A percentile compares a stretch with the other conserved stretches of the same genome.
phyloP scores from a whole-genome alignment of 176 grass and related monocot species.

The Canna indica region DNA sequence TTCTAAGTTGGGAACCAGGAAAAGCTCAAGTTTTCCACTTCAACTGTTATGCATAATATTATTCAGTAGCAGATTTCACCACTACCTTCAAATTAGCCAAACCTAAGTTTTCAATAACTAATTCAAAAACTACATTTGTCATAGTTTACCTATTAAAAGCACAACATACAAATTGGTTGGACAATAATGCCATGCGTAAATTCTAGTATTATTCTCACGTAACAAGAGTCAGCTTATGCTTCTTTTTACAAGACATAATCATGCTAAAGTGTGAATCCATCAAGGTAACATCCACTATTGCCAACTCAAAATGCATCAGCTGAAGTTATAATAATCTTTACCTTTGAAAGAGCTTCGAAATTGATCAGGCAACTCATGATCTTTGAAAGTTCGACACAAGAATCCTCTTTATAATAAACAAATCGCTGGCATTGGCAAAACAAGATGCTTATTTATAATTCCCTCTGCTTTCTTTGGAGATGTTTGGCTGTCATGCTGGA shows the following conservation, averaged over 20 bases:
- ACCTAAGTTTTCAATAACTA: no score
- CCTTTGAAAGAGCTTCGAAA: background rate
- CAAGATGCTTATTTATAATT: background rate
- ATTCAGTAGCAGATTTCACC: background rate
- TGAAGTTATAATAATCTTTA: background rate
- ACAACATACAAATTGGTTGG: background rate
- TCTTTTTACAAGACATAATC: background rate
- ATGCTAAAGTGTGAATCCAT: background rate
- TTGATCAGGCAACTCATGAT: conserved; percentile 1
- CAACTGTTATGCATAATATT: background rate
- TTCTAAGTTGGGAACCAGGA: no score
- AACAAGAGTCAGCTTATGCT: background rate
- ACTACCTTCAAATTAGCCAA: background rate
- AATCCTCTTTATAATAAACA: conserved; percentile 1
- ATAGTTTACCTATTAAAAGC: no score
- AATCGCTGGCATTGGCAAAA: background rate
- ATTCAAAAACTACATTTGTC: no score
- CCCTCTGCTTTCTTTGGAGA: conserved; percentile 1
- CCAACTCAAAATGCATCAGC: background rate
- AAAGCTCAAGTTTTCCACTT: no score
- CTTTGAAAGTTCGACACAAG: background rate
- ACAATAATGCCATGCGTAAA: background rate
- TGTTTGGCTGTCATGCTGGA: background rate
- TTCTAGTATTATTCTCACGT: background rate
- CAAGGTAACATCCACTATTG: background rate